Evolutionary conservation across 78 protist species (phyloP).

Genomic region (Dictyostelium brefeldianum): DNA sequence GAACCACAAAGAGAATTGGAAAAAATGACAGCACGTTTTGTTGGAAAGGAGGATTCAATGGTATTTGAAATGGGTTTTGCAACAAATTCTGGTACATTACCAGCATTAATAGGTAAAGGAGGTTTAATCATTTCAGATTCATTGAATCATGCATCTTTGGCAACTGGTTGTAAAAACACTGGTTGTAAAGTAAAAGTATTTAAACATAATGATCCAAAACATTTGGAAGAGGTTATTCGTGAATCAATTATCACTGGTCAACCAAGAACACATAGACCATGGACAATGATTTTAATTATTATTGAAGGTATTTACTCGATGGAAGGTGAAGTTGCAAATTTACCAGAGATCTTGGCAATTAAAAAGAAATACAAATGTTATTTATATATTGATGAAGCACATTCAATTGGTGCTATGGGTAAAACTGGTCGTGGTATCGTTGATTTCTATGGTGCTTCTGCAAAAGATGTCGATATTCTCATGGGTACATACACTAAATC

Average conservation of each 20-base stretch:
- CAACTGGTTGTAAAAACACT: slow-evolving; percentile 94
- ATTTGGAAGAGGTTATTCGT: slow-evolving; percentile 91
- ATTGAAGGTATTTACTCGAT: slow-evolving; percentile 99
- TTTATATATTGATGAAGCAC: slow-evolving; percentile 99
- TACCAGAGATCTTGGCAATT: slow-evolving; percentile 91
- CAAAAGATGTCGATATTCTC: slow-evolving; percentile 96
- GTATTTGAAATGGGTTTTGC: slow-evolving; percentile 99
- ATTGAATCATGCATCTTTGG: slow-evolving; percentile 97
- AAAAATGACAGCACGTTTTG: slow-evolving; percentile 90
- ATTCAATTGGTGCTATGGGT: slow-evolving; percentile 99
- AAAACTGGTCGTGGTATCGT: slow-evolving; percentile 96
- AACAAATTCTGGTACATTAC: slow-evolving; percentile 97
- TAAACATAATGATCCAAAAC: slow-evolving; percentile 94
- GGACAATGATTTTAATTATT: slow-evolving; percentile 95
- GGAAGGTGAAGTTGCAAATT: slow-evolving; percentile 97
- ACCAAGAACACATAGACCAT: slow-evolving; percentile 95
- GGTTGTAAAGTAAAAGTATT: slow-evolving; percentile 94
- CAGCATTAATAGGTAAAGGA: slow-evolving; percentile 92
- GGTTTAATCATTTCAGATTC: slow-evolving; percentile 93
- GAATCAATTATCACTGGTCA: slow-evolving; percentile 91
- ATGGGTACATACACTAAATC: slow-evolving; percentile 99
- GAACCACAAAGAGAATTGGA: slow-evolving; percentile 85
- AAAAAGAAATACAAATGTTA: slow-evolving; percentile 96
- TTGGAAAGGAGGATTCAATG: slow-evolving; percentile 95
- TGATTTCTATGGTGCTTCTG: slow-evolving; percentile 90